phyloP scores from a whole-genome alignment of 2,329 filamentous ascomycete species.

The Penicillium vulpinum region DNA sequence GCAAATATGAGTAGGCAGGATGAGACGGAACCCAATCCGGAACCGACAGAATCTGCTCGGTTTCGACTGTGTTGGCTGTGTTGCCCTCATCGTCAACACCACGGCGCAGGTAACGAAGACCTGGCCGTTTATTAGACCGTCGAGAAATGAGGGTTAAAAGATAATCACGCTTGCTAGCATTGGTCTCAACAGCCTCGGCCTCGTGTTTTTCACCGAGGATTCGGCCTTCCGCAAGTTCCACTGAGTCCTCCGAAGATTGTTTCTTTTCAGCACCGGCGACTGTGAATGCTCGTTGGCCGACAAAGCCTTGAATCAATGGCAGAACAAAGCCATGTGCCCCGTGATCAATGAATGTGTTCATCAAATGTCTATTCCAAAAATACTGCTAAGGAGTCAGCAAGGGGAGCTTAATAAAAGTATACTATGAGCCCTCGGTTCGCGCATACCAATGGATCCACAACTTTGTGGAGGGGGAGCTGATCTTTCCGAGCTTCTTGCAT shows the following conservation, averaged over 20 bases:
- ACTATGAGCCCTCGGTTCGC: background rate
- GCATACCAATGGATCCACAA: slow-evolving; percentile 66
- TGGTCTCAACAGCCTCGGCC: slow-evolving; percentile 27
- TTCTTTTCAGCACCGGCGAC: slow-evolving; percentile 53
- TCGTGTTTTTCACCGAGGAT: slow-evolving; percentile 48
- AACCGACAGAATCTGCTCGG: slow-evolving; percentile 85
- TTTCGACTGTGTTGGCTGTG: slow-evolving; percentile 88
- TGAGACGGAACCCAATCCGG: slow-evolving; percentile 61
- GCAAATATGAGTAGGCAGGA: slow-evolving; percentile 78
- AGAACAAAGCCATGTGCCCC: slow-evolving; percentile 70
- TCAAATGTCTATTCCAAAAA: slow-evolving; percentile 86
- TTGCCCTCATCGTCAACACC: slow-evolving; percentile 88
- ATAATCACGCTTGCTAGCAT: slow-evolving; percentile 52
- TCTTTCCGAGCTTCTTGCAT: slow-evolving; percentile 42
- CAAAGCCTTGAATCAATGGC: slow-evolving; percentile 89
- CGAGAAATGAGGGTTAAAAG: slow-evolving; percentile 90
- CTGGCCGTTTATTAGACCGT: slow-evolving; percentile 80
- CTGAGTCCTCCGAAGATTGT: slow-evolving; percentile 9
- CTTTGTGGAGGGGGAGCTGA: slow-evolving; percentile 65
- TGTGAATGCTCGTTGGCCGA: slow-evolving; percentile 80
- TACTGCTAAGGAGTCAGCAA: slow-evolving; percentile 51
- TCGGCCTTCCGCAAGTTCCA: slow-evolving; percentile 27
- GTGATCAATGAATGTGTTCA: slow-evolving; percentile 71
- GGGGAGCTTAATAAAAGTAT: background rate
- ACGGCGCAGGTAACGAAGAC: slow-evolving; percentile 83